A percentile compares a stretch with the other conserved stretches of the same genome.
phyloP scores from a whole-genome alignment of 2,329 filamentous ascomycete species.

The Fusarium goolgardi region DNA sequence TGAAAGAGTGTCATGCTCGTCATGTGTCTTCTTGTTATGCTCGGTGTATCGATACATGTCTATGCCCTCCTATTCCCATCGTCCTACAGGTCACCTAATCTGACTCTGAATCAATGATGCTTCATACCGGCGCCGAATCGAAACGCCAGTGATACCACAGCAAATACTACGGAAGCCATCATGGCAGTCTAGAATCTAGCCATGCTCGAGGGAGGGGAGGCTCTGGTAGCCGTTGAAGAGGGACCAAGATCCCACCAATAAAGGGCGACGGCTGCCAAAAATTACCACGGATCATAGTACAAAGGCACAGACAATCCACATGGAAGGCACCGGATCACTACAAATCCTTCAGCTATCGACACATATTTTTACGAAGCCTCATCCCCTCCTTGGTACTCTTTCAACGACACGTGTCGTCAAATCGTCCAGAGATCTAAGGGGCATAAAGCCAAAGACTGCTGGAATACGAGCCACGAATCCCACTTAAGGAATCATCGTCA shows the following conservation, averaged over 20 bases:
- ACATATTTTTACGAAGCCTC: not conserved
- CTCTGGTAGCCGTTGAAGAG: not conserved
- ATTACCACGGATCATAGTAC: not conserved
- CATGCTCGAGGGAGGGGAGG: not conserved
- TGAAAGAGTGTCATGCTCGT: conserved; percentile 1
- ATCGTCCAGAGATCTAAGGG: not conserved
- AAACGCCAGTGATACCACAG: too few relatives aligned
- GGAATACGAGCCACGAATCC: not conserved
- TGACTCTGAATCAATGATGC: not conserved
- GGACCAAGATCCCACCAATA: too few relatives aligned
- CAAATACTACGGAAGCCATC: not conserved
- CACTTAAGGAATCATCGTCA: not conserved
- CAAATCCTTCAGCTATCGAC: not conserved
- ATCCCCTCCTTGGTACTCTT: not conserved
- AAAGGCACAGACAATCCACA: not conserved
- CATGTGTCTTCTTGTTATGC: conserved; percentile 1
- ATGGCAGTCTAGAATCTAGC: not conserved
- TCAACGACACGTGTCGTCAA: not conserved
- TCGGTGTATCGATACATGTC: not conserved
- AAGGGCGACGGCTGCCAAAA: not conserved
- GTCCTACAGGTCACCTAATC: not conserved
- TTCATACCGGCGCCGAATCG: not conserved
- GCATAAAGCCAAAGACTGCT: not conserved
- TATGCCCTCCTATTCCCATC: conserved; percentile 6
- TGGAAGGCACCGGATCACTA: not conserved